Evolutionary conservation across 2,329 filamentous ascomycete genomes (phyloP), one percentile per base, ranked within the genome.

Genomic region (Talaromyces sp.): DNA sequence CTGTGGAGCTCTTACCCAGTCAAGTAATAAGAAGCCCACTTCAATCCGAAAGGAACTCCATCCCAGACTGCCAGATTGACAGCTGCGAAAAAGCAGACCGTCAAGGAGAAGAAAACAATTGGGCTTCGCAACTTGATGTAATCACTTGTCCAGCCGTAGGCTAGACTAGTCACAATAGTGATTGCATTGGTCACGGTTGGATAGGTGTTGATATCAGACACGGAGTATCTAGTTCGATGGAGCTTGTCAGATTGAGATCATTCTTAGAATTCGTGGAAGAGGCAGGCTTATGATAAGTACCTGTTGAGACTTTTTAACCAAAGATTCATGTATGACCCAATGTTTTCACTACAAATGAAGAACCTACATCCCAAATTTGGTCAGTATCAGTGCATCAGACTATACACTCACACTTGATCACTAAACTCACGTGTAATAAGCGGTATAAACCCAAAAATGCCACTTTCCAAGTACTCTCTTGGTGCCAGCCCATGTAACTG

Each of bases 271-370:
- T n/a, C n/a, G n/a, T n/a, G n/a, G 11, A 42, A 39, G 11, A 6
- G 25, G 23, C 0, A 33, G 55, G 14, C n/a, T n/a, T n/a, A n/a
- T n/a, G n/a, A n/a, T n/a, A n/a, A n/a, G n/a, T 39, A 61, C 60
- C 11, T 61, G 14, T 61, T 18, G 18, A 61, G 50, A 28, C 52
- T 61, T 39, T 55, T 44, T 18, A 61, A 21, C 60, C 60, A 61
- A 28, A 61, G 50, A 25, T 61, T 61, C 52, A 61, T 61, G 31
- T 61, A 61, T 23, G 52, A n/a, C 39, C 60, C 60, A 37, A 61
- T 61, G n/a, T 61, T 61, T 35, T 61, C 60, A 55, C 60, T 61
- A 21, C 60, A 61, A 31, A 61, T 61, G 48, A 61, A 61, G 40
- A 61, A 61, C 23, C 40, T 61, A 40, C 21, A 56, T 8, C 28